Percentiles rank a stretch among this genome's conserved stretches.
phyloP scores from a whole-genome alignment of 371 early-diverging fungal genomes.

The Mortierella sp. region DNA sequence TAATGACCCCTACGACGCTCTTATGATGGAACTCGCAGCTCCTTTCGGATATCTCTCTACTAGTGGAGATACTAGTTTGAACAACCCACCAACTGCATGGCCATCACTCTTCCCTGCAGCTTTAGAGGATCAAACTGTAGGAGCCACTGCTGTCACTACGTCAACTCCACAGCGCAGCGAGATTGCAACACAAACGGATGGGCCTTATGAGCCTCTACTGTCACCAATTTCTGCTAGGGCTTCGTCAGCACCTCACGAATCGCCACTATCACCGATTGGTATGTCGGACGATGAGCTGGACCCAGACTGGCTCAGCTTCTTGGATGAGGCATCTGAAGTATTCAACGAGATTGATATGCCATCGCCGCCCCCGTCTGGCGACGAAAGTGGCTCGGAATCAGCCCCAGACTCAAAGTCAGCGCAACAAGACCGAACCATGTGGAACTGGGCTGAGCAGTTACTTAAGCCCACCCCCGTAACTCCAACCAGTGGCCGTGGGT shows the following conservation, averaged over 20 bases:
- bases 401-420: background rate
- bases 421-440: conserved; percentile 12
- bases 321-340: conserved; percentile 42
- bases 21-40: conserved; percentile 29
- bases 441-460: conserved; percentile 46
- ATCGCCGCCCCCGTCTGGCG: conserved; percentile 33
- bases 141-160: background rate
- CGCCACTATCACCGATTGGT: conserved; percentile 21
- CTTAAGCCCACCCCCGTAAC: conserved; percentile 21
- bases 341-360: conserved; percentile 35
- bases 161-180: conserved; percentile 34
- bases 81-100: conserved; percentile 31
- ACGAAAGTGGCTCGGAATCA: conserved; percentile 10
- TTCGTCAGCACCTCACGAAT: conserved; percentile 10
- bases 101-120: conserved; percentile 43
- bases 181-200: conserved; percentile 51
- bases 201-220: conserved; percentile 25
- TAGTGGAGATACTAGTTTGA: conserved; percentile 1
- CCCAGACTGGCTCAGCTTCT: conserved; percentile 53
- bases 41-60: conserved; percentile 40
- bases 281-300: conserved; percentile 42
- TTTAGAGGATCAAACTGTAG: conserved; percentile 1
- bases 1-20: conserved; percentile 7
- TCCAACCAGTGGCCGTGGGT: conserved; percentile 19
- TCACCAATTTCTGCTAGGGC: conserved; percentile 21